Evolutionary conservation across 208 protist genomes (phyloP).

Genomic region (Strigomonas culicis): DNA sequence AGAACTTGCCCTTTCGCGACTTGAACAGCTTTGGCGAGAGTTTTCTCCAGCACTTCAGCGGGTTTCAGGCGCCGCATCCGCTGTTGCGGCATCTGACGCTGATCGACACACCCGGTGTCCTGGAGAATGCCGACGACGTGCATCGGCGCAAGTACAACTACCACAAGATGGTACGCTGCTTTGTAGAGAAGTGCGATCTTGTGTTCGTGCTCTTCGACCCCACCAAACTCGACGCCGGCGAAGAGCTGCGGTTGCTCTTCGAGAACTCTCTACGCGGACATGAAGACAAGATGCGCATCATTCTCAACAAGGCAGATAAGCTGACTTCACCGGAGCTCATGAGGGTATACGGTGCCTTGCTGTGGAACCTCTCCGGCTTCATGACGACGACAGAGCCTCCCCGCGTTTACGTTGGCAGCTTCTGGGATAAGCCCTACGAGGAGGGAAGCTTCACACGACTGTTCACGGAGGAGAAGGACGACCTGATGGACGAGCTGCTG

Average conservation of each 20-base stretch:
- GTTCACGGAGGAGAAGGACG: constrained; percentile 77
- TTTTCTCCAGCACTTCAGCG: constrained; percentile 87
- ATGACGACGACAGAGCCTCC: constrained; percentile 92
- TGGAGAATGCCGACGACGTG: constrained; percentile 58
- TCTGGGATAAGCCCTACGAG: constrained; percentile 91
- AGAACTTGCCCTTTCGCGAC: constrained; percentile 87
- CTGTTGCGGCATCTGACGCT: constrained; percentile 81
- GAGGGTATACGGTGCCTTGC: constrained; percentile 94
- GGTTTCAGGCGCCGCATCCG: constrained; percentile 67
- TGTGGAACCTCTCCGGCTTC: constrained; percentile 95
- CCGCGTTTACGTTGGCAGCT: constrained; percentile 95
- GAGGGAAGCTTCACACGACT: constrained; percentile 57
- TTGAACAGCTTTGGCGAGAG: constrained; percentile 80
- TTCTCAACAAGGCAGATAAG: constrained; percentile 96
- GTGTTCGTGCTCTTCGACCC: constrained; percentile 85
- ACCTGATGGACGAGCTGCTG: constrained; percentile 81
- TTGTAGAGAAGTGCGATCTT: constrained; percentile 72
- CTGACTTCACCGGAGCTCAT: constrained; percentile 93
- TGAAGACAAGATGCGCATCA: constrained; percentile 92
- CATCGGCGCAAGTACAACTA: constrained; percentile 70
- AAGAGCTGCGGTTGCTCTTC: constrained; percentile 64
- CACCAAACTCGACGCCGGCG: constrained; percentile 63
- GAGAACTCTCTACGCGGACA: constrained; percentile 62
- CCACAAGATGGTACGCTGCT: constrained; percentile 64
- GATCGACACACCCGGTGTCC: constrained; percentile 73